phyloP scores from a whole-genome alignment of 1,139 yeast genomes.

The Pichiaceae sp. region DNA sequence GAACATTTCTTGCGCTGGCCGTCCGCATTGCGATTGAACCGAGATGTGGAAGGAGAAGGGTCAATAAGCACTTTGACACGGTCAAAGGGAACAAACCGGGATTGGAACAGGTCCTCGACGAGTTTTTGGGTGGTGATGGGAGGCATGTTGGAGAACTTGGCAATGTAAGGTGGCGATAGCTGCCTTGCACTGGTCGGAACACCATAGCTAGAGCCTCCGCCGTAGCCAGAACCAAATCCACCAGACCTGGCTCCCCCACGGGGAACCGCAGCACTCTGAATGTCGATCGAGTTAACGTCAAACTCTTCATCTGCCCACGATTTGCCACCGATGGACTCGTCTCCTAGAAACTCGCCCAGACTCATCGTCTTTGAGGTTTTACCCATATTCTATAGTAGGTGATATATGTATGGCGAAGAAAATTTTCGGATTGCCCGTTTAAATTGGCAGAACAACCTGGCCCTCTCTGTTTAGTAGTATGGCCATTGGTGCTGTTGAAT shows the following conservation, averaged over 20 bases:
- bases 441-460: no score
- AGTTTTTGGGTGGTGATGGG: conserved; percentile 17
- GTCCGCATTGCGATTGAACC: conserved; percentile 9
- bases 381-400: conserved; percentile 4
- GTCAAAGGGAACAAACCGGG: conserved; percentile 20
- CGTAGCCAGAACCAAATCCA: not conserved
- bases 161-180: conserved; percentile 19
- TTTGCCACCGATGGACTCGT: conserved; percentile 22
- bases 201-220: not conserved
- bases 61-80: conserved; percentile 21
- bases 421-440: not conserved
- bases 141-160: conserved; percentile 22
- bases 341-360: conserved; percentile 23
- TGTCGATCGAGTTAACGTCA: conserved; percentile 16
- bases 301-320: conserved; percentile 25
- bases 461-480: no score
- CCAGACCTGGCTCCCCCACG: not conserved
- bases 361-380: conserved; percentile 23
- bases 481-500: no score
- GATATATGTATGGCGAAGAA: not conserved
- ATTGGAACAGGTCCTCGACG: conserved; percentile 21
- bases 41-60: conserved; percentile 20
- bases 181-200: not conserved
- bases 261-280: conserved; percentile 1
- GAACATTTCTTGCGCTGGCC: conserved; percentile 20